phyloP scores from a whole-genome alignment of 129 eudicot species.

The Helianthus annuus region DNA sequence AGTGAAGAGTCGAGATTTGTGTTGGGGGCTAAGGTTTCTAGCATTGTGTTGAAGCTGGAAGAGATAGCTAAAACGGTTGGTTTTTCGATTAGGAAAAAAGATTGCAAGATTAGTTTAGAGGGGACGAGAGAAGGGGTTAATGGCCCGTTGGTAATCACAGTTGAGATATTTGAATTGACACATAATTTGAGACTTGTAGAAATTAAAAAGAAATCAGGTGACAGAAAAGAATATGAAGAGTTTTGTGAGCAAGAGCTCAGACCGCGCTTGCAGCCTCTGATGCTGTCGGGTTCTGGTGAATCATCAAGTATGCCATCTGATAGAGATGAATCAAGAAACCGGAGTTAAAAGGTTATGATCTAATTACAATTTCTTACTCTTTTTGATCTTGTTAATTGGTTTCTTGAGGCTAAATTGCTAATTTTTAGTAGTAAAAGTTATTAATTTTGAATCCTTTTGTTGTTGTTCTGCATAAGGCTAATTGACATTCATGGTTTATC shows the following conservation, averaged over 20 bases:
- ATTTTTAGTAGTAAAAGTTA: background rate
- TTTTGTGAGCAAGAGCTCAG: constrained; percentile 52
- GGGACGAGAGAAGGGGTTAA: constrained; percentile 63
- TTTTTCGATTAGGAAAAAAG: constrained; percentile 69
- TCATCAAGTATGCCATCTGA: constrained; percentile 41
- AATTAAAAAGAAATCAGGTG: constrained; percentile 78
- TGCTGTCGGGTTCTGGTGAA: constrained; percentile 33
- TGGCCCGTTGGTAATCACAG: constrained; percentile 62
- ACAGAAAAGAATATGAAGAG: constrained; percentile 63
- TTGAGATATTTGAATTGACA: constrained; percentile 75
- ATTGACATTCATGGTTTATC: background rate
- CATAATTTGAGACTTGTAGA: constrained; percentile 65
- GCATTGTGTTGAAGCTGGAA: constrained; percentile 62
- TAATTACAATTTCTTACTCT: constrained; percentile 10
- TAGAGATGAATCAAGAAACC: constrained; percentile 32
- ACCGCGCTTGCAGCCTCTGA: constrained; percentile 58
- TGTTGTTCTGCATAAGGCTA: background rate
- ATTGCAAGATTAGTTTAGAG: constrained; percentile 67
- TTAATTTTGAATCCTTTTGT: constrained; percentile 3
- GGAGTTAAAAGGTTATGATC: constrained; percentile 31
- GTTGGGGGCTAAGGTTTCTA: constrained; percentile 51
- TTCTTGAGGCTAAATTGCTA: constrained; percentile 15
- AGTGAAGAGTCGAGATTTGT: constrained; percentile 53
- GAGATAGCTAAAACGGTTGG: constrained; percentile 70
- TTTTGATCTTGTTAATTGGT: constrained; percentile 21